Conservation (phyloP, 345 rosid species). For the Syzygium grande region DNA sequence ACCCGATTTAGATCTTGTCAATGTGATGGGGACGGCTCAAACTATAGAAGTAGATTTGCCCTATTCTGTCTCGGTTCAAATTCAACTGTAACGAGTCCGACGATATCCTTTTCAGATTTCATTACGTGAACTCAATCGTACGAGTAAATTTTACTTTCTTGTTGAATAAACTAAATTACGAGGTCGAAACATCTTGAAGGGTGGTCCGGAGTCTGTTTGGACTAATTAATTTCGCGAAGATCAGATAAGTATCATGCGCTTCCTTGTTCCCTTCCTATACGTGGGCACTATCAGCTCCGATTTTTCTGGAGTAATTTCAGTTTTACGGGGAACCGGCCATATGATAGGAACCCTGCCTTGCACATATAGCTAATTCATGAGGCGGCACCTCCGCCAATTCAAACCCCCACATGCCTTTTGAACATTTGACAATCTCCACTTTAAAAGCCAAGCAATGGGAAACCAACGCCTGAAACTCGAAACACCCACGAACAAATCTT, state of each 20-base stretch:
- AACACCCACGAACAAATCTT: neutral
- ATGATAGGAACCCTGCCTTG: neutral
- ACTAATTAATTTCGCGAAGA: neutral
- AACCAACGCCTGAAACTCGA: neutral
- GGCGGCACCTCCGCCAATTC: slow-evolving; percentile 14
- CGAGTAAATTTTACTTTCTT: neutral
- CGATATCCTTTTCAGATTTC: neutral
- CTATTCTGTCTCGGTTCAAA: neutral
- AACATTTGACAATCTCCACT: neutral
- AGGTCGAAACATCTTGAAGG: neutral
- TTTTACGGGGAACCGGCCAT: neutral
- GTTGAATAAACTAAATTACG: too few species aligned
- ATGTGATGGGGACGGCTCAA: neutral
- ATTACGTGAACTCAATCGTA: neutral
- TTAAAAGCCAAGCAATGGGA: neutral
- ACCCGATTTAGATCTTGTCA: neutral
- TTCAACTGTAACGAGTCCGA: neutral
- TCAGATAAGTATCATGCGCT: neutral
- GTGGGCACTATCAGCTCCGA: neutral
- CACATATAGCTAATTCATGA: neutral
- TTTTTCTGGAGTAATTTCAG: neutral
- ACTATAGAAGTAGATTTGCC: neutral
- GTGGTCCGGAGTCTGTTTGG: neutral
- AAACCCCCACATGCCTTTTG: neutral
- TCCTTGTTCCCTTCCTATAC: neutral